A percentile compares a stretch with the other conserved stretches of the same genome.
phyloP scores from a whole-genome alignment of 1,139 yeast genomes.

The Taiozyma sp. region DNA sequence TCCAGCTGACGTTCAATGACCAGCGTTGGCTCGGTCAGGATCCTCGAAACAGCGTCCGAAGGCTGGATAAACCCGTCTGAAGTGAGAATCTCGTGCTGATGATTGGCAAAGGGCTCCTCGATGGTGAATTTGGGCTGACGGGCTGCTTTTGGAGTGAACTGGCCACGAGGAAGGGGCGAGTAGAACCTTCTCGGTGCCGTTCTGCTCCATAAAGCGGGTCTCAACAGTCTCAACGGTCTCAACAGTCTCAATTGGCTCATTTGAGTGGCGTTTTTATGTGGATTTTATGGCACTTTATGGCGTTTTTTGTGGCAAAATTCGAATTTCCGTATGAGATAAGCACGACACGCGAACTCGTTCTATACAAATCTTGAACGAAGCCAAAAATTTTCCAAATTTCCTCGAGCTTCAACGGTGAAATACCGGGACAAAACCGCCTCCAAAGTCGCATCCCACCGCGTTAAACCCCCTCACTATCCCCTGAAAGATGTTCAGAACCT shows the following conservation, averaged over 20 bases:
- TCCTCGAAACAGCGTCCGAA: neutral
- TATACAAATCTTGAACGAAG: too few species aligned
- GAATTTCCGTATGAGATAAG: neutral
- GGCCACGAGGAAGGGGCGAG: neutral
- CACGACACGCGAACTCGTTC: neutral
- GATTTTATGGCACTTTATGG: too few species aligned
- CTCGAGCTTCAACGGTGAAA: too few species aligned
- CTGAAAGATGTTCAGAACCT: neutral
- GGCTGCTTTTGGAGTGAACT: neutral
- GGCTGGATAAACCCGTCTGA: neutral
- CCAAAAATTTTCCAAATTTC: neutral
- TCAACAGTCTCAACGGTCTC: neutral
- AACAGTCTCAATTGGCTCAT: neutral
- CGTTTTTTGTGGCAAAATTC: neutral
- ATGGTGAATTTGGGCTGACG: neutral
- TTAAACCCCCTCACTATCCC: neutral
- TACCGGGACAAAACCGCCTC: too few species aligned
- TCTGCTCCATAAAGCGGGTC: neutral
- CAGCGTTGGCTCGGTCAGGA: conserved; percentile 50
- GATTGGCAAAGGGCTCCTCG: neutral
- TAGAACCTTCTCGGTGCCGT: neutral
- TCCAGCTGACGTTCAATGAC: conserved; percentile 87
- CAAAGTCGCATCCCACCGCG: too few species aligned
- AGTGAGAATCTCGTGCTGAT: neutral
- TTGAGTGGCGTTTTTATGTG: too few species aligned